Base-by-base conservation (phyloP, 352 stramenopile genomes). In the Elongisporangium senticosum region DNA sequence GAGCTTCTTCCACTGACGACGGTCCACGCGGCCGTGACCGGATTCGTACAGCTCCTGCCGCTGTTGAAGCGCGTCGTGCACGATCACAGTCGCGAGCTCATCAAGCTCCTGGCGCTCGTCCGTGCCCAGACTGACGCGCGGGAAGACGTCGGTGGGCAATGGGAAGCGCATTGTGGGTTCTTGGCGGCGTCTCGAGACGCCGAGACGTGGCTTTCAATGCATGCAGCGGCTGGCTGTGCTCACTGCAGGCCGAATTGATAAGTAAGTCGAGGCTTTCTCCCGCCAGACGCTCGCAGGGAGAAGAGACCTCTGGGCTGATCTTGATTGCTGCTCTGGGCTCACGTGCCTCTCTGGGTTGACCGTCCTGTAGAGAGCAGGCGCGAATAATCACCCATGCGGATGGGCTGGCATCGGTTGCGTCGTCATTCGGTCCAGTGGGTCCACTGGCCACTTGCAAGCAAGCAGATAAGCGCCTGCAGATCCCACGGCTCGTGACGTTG, bases 21-120 rank as follows among this genome's bases (percentile, higher is more conserved):
- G 65, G 58, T 79, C 67, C n/a, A 87, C 23, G 7, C 65, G 58
- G 21, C 72, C 71, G 20, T 72, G 37, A 10, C 64, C 59, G 11
- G 55, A 24, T 8, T 65, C 53, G 1, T 69, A 37, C 52, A 72
- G 75, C 33, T 60, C 52, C 22, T 80, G 68, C 23, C 75, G 86
- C 51, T 86, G 65, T 20, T 61, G 49, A 40, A 87, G 28, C 0
- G 75, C 69, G 19, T 83, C 71, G 40, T 69, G 64, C 17, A 70
- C 59, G 5, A 70, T 61, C 51, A 56, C 59, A 20, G 63, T 58
- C 3, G 68, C 61, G 7, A 61, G 63, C 52, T 52, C 26, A 22
- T 57, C 53, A 7, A 71, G 61, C 8, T 53, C 56, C 49, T 56
- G 33, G 1, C 51, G 56, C 17, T 67, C 61, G 8, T 26, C 61